Base-by-base conservation (phyloP, 2,329 filamentous ascomycete species). In the Teratosphaeria viscida region DNA sequence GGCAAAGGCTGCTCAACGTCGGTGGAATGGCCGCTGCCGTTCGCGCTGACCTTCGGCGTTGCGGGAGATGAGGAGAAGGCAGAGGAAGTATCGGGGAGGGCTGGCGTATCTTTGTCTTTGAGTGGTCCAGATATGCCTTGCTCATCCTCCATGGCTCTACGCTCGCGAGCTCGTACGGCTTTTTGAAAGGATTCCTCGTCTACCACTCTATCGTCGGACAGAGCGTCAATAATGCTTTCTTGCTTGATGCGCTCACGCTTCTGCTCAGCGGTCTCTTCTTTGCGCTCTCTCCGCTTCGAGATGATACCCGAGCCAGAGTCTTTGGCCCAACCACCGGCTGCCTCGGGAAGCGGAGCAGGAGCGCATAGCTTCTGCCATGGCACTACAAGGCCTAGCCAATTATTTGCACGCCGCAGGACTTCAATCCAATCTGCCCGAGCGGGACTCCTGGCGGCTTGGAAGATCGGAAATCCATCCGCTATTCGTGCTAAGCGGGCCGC, bases 401-500 rank as follows among this genome's bases (percentile, higher is more conserved):
- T 88, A 37, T 83, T 79, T 0, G 82, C 80, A 34, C 83, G 81
- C 0, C 85, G 81, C 10, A 94, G 72, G 0, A 92, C 79, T 72
- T 92, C 88, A 55, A 87, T 83, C 89, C 89, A 95, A 73, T 95
- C 90, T 2, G 86, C 82, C 57, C 88, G 84, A 1, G 88, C 85
- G 1, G 88, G 85, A 3, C 84, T 87, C 56, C 87, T 80, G 27
- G 86, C 85, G 0, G 85, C 80, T 63, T 91, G 85, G 69, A 95
- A 92, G 55, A 92, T 82, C 0, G 90, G 90, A 66, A 90, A 92
- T 3, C 89, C 89, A 67, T 94, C 88, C 55, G 84, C 85, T 27
- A 94, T 80, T 23, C 89, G 82, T 4, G 84, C 81, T 1, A 94
- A 79, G 5, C 89, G 85, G 16, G 89, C 88, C 4, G 87, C 89